Base-by-base conservation (phyloP, 306 rosid species). In the Carpinus fangiana region DNA sequence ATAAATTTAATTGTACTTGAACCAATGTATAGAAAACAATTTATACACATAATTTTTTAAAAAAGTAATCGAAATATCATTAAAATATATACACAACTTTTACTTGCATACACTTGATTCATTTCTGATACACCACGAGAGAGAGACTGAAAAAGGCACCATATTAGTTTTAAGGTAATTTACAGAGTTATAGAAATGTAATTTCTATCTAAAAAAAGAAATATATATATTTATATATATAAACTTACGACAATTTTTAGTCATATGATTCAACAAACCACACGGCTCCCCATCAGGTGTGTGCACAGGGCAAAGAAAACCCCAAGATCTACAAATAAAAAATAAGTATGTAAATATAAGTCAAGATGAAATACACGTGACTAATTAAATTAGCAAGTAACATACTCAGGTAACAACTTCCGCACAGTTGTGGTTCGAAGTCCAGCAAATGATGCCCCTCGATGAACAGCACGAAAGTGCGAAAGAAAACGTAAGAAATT, bases 261-360 rank as follows among this genome's bases (percentile, higher is more conserved):
- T 90, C 94, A 95, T 84, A 82, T 95, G 98, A 78, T 95, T 95
- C 87, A 95, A 82, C 85, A 95, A 90, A 82, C 98, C 98, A 87
- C 98, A 95, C 50, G 98, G 98, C 69, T 87, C 98, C 77, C 98
- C 98, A 87, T 95, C 98, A 84, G 98, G 98, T 47, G 98, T 95
- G 83, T 95, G 98, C 71, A 95, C 98, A 36, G 98, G 98, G 84
- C 98, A 95, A 80, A 95, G 90, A 86, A 95, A 95, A 71, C 98
- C 98, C 98, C 98, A 95, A 76, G 98, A 92, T 82, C 98, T 95
- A 73, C 68, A 82, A 46, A 34, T 43, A 31, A 73, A 51, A 73
- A 2, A 38, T 61, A 38, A 10, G 81, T 69, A 65, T 41, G 51
- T 7, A 78, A 60, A 80, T 73, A 74, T 43, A n/a, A 54, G 17